Percentiles rank a stretch among this genome's conserved stretches.
Conservation (phyloP, 352 stramenopile genomes). For the Pelagophyceae sp. region DNA sequence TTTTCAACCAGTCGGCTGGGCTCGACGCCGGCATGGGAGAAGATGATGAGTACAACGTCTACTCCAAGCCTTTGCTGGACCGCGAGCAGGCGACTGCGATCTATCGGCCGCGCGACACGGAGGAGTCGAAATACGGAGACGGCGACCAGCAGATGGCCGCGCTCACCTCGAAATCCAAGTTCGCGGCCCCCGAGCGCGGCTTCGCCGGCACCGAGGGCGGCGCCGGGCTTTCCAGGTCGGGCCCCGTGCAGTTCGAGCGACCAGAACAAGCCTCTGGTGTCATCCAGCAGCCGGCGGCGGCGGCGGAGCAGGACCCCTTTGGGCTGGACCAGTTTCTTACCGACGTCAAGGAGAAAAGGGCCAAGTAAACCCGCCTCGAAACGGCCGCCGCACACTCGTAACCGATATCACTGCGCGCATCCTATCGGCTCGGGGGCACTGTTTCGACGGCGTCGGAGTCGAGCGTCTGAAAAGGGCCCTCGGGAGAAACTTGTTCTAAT, state of each 20-base stretch:
- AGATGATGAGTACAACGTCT: constrained; percentile 97
- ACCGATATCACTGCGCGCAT: too few species aligned
- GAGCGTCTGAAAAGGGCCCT: too few species aligned
- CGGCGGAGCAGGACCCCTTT: constrained; percentile 59
- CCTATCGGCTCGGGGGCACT: too few species aligned
- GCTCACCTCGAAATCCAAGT: constrained; percentile 70
- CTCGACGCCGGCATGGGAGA: constrained; percentile 86
- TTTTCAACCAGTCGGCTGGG: constrained; percentile 96
- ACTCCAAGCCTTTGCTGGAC: constrained; percentile 89
- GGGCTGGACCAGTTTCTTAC: constrained; percentile 67
- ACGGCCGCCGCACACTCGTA: too few species aligned
- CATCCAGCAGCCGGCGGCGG: constrained; percentile 6
- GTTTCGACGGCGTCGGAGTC: too few species aligned
- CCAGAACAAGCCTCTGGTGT: not conserved
- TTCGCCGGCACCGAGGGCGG: constrained; percentile 67
- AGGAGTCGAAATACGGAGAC: constrained; percentile 64
- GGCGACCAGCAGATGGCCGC: constrained; percentile 77
- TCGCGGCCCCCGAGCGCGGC: constrained; percentile 67
- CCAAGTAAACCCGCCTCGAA: not conserved
- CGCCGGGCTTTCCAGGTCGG: constrained; percentile 41
- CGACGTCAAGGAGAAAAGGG: constrained; percentile 22
- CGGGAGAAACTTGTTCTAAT: too few species aligned
- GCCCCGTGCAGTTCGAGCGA: constrained; percentile 72
- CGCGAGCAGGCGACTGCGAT: constrained; percentile 55
- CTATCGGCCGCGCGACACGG: constrained; percentile 49